Conservation (phyloP, 768 basidiomycete species). For the Agrocybe praecox region DNA sequence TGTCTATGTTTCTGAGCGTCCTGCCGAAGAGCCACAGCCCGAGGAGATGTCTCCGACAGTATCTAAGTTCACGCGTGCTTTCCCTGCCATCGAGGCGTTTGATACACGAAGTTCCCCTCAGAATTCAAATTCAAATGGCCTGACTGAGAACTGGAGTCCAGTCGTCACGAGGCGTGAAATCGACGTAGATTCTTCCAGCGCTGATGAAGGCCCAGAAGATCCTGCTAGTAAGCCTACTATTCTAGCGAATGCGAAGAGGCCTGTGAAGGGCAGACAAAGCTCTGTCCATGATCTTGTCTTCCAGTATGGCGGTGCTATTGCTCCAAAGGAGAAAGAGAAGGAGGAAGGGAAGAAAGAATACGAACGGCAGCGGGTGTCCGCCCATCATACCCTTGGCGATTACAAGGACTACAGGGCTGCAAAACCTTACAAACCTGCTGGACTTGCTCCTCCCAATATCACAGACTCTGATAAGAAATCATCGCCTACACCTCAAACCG, state of each 20-base stretch:
- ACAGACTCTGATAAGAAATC: slow-evolving; percentile 13
- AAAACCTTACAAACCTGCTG: slow-evolving; percentile 8
- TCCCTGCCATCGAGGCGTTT: slow-evolving; percentile 34
- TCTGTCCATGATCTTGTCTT: slow-evolving; percentile 86
- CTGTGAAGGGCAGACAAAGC: slow-evolving; percentile 64
- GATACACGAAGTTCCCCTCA: slow-evolving; percentile 18
- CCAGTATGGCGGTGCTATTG: slow-evolving; percentile 66
- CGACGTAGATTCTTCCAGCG: slow-evolving; percentile 54
- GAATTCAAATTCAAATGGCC: slow-evolving; percentile 11
- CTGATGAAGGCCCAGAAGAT: slow-evolving; percentile 60
- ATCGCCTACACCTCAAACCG: slow-evolving; percentile 15
- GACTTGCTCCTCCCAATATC: background rate
- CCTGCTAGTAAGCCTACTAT: slow-evolving; percentile 28
- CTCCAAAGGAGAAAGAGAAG: slow-evolving; percentile 44
- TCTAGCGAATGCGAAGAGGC: slow-evolving; percentile 23
- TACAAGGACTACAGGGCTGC: slow-evolving; percentile 17
- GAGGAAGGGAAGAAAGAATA: slow-evolving; percentile 32
- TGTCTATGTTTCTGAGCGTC: slow-evolving; percentile 26
- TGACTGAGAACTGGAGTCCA: slow-evolving; percentile 55
- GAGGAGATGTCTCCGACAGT: slow-evolving; percentile 38
- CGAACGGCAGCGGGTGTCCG: slow-evolving; percentile 3
- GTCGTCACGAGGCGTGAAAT: slow-evolving; percentile 24
- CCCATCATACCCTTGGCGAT: slow-evolving; percentile 16
- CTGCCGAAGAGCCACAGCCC: slow-evolving; percentile 12
- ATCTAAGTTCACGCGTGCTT: slow-evolving; percentile 36